These are phyloP conservation scores for Sporisorium sorghi DNA, from an alignment of 1,284 basidiomycete species.

Conservation along the genomic window DNA sequence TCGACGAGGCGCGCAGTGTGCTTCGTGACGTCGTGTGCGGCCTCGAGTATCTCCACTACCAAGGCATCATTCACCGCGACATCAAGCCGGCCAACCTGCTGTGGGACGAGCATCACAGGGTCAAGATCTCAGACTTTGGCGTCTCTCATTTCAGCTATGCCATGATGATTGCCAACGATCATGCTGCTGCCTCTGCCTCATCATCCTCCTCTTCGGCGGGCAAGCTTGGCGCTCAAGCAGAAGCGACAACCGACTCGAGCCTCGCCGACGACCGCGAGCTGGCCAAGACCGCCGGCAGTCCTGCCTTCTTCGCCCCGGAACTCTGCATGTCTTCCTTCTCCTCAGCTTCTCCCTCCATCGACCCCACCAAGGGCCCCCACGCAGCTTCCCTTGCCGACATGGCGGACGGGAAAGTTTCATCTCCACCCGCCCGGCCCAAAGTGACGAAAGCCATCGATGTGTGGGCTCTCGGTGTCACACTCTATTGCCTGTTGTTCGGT, in stretches of 20 bases:
- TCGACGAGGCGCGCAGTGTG: slow-evolving; percentile 85
- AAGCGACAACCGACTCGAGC: slow-evolving; percentile 68
- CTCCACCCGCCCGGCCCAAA: slow-evolving; percentile 21
- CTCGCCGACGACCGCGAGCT: slow-evolving; percentile 86
- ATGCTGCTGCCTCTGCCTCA: slow-evolving; percentile 22
- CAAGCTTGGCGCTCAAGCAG: slow-evolving; percentile 13
- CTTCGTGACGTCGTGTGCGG: slow-evolving; percentile 92
- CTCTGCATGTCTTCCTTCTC: slow-evolving; percentile 74
- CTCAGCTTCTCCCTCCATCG: slow-evolving; percentile 46
- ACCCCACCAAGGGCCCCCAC: slow-evolving; percentile 8
- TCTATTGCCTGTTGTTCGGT: slow-evolving; percentile 94
- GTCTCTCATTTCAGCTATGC: slow-evolving; percentile 93
- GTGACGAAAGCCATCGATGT: slow-evolving; percentile 95
- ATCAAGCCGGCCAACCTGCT: slow-evolving; percentile 98
- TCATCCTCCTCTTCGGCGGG: slow-evolving; percentile 20
- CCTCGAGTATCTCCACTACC: slow-evolving; percentile 92
- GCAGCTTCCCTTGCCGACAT: slow-evolving; percentile 10
- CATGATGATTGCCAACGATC: slow-evolving; percentile 64
- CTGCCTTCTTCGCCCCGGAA: slow-evolving; percentile 97
- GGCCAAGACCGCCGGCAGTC: slow-evolving; percentile 93
- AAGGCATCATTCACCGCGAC: slow-evolving; percentile 98
- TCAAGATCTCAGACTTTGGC: slow-evolving; percentile 98
- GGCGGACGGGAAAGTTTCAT: slow-evolving; percentile 5
- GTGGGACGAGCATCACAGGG: slow-evolving; percentile 81
- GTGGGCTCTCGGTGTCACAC: slow-evolving; percentile 98